Conservation (phyloP, 2,329 filamentous ascomycete genomes). For the Cadophora luteo-olivacea region DNA sequence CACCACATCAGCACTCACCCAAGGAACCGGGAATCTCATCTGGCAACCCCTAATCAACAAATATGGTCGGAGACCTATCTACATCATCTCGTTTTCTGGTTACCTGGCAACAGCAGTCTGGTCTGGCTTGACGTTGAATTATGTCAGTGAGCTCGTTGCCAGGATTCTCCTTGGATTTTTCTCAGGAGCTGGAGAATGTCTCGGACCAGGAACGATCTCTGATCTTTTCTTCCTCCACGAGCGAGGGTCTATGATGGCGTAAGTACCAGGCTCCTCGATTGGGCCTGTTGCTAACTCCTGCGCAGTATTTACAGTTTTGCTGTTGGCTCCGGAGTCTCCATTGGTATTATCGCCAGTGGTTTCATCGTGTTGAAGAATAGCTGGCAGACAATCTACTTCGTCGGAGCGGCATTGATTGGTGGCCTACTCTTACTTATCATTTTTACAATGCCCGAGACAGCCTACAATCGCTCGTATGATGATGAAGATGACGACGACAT, state of each 20-base stretch:
- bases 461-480: slow-evolving; percentile 49
- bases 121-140: slow-evolving; percentile 51
- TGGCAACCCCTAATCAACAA: slow-evolving; percentile 35
- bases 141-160: slow-evolving; percentile 51
- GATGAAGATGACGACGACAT: slow-evolving; percentile 35
- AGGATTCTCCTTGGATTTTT: slow-evolving; percentile 60
- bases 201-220: slow-evolving; percentile 57
- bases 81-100: slow-evolving; percentile 49
- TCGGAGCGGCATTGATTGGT: slow-evolving; percentile 56
- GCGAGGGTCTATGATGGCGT: slow-evolving; percentile 58
- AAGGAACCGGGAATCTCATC: slow-evolving; percentile 32
- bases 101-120: slow-evolving; percentile 52
- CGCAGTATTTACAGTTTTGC: slow-evolving; percentile 29
- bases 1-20: slow-evolving; percentile 29
- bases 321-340: slow-evolving; percentile 43
- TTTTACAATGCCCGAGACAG: slow-evolving; percentile 62
- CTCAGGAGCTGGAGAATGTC: slow-evolving; percentile 57
- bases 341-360: slow-evolving; percentile 32
- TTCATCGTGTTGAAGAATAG: slow-evolving; percentile 52
- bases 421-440: slow-evolving; percentile 56
- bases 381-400: slow-evolving; percentile 60
- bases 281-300: not conserved
- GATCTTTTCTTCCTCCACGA: slow-evolving; percentile 65
- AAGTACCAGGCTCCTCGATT: slow-evolving; percentile 32
- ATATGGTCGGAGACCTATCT: slow-evolving; percentile 33